A percentile compares a stretch with the other conserved stretches of the same genome.
Conservation (phyloP, 306 rosid species). For the Heteromeles arbutifolia region DNA sequence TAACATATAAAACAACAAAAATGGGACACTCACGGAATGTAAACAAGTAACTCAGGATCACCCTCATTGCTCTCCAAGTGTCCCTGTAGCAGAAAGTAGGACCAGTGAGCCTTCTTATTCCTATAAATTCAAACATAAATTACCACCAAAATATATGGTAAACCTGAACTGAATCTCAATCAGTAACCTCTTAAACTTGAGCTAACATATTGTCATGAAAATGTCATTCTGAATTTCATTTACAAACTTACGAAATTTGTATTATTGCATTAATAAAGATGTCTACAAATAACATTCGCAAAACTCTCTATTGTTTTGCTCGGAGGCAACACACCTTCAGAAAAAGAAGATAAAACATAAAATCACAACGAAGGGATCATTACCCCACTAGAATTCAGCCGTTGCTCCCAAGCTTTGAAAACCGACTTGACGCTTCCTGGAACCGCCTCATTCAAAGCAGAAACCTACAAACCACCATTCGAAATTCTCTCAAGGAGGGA, state of each 20-base stretch:
- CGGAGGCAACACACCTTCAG: background rate
- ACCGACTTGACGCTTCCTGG: slow-evolving; percentile 80
- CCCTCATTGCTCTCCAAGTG: slow-evolving; percentile 94
- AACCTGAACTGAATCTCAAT: background rate
- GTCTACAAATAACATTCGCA: background rate
- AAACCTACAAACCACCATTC: slow-evolving; percentile 39
- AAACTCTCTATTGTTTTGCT: background rate
- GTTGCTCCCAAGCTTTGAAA: slow-evolving; percentile 93
- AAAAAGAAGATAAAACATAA: background rate
- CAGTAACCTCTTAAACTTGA: background rate
- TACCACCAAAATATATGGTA: background rate
- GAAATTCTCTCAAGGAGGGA: background rate
- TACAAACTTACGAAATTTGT: background rate
- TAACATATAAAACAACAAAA: background rate
- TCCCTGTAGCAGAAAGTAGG: slow-evolving; percentile 41
- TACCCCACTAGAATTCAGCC: slow-evolving; percentile 73
- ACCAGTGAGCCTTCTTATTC: slow-evolving; percentile 1
- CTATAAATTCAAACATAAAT: background rate
- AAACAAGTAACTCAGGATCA: slow-evolving; percentile 94
- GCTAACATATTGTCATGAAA: background rate
- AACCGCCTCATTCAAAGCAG: slow-evolving; percentile 89
- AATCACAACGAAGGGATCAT: slow-evolving; percentile 7
- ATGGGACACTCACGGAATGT: slow-evolving; percentile 58
- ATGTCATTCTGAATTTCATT: background rate
- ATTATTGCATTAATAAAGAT: background rate